Evolutionary conservation across 495 filamentous ascomycete species (phyloP).

Genomic region (Hypoxylon lienhwacheense): DNA sequence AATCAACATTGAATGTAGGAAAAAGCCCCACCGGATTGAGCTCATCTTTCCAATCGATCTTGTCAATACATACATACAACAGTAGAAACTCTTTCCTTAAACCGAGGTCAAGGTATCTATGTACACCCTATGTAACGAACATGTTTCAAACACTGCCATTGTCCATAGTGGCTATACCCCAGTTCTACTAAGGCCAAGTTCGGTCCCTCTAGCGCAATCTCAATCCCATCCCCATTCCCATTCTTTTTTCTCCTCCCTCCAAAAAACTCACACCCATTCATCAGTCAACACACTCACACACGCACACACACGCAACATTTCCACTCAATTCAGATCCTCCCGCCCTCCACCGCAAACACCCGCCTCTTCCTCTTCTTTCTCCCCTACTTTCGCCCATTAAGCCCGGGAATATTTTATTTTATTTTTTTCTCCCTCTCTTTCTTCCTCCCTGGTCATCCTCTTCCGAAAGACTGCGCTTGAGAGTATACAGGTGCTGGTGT

Average conservation of each 20-base stretch:
- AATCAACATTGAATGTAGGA: too few relatives aligned
- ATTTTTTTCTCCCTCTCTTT: constrained; percentile 1
- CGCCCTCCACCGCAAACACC: constrained; percentile 27
- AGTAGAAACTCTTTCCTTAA: constrained; percentile 26
- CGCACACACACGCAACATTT: constrained; percentile 32
- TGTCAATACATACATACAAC: too few relatives aligned
- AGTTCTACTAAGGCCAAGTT: constrained; percentile 32
- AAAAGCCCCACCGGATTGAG: constrained; percentile 14
- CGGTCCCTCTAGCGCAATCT: constrained; percentile 32
- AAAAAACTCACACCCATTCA: constrained; percentile 37
- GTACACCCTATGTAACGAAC: too few relatives aligned
- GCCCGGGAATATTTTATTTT: constrained; percentile 12
- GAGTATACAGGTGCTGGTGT: constrained; percentile 34
- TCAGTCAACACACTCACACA: constrained; percentile 31
- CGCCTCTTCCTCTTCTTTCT: constrained; percentile 21
- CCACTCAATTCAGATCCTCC: constrained; percentile 21
- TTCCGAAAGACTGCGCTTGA: constrained; percentile 24
- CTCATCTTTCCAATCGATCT: too few relatives aligned
- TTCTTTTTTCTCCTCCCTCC: constrained; percentile 22
- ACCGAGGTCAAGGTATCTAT: constrained; percentile 34
- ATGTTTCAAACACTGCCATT: constrained; percentile 37
- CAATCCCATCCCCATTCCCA: constrained; percentile 30
- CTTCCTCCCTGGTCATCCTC: constrained; percentile 24
- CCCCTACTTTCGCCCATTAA: constrained; percentile 19
- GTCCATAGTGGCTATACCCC: constrained; percentile 36